Conservation (phyloP, 495 filamentous ascomycete genomes). For the Podospora tetraspora region DNA sequence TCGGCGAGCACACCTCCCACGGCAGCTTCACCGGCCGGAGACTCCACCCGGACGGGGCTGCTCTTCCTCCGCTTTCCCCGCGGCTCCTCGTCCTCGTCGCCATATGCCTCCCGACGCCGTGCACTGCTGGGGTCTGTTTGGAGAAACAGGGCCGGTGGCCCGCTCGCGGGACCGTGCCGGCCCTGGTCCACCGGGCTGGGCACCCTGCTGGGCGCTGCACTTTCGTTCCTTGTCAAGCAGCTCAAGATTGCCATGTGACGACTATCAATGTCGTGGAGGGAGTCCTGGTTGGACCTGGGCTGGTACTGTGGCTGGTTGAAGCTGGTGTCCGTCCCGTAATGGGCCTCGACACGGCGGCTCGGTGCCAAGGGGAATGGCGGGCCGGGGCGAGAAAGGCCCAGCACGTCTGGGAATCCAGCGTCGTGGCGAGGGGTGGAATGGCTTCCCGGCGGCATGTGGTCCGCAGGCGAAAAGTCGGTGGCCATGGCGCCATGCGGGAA, state of each 20-base stretch:
- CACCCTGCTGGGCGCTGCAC: neutral
- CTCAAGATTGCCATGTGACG: conserved; percentile 50
- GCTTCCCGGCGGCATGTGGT: neutral
- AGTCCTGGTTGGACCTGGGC: conserved; percentile 48
- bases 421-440: neutral
- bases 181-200: neutral
- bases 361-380: conserved; percentile 7
- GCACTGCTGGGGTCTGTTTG: neutral
- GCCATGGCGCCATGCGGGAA: neutral
- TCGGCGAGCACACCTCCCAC: neutral
- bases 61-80: conserved; percentile 9
- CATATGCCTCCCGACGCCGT: neutral
- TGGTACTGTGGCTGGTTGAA: conserved; percentile 55
- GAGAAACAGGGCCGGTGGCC: neutral
- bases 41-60: neutral
- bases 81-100: neutral
- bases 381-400: neutral
- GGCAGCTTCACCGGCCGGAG: neutral
- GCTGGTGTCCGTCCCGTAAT: conserved; percentile 61
- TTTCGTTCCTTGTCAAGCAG: conserved; percentile 33
- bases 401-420: neutral
- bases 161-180: neutral
- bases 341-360: conserved; percentile 34
- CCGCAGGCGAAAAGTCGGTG: neutral
- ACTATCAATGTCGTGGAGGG: conserved; percentile 50